phyloP scores from a whole-genome alignment of 305 asterid genomes.

The Fraxinus xanthoxyloides region DNA sequence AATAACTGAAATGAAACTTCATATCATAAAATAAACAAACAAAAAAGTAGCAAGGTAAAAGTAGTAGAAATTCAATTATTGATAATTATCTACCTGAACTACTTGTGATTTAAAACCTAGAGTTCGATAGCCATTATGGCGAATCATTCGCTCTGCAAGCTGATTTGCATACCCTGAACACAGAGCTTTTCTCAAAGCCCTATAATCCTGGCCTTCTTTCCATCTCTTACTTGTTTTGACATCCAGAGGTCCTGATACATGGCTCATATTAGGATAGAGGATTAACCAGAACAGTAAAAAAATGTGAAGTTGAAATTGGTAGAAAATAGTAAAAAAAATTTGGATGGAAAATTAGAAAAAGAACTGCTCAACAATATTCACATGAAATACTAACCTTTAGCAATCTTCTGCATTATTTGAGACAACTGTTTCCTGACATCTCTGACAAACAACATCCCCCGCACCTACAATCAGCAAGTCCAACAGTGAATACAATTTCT shows the following conservation, averaged over 20 bases:
- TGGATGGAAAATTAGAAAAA: not conserved
- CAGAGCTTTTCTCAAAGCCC: conserved; percentile 75
- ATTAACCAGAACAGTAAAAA: not conserved
- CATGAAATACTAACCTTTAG: conserved; percentile 55
- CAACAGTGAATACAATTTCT: conserved; percentile 1
- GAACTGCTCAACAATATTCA: not conserved
- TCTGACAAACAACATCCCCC: conserved; percentile 87
- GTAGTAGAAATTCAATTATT: not conserved
- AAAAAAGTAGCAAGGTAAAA: not conserved
- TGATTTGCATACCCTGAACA: conserved; percentile 87
- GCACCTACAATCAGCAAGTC: conserved; percentile 59
- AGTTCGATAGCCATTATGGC: conserved; percentile 86
- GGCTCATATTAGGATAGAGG: not conserved
- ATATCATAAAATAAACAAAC: not conserved
- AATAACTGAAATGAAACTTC: not conserved
- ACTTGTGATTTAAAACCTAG: conserved; percentile 88
- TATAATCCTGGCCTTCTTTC: conserved; percentile 60
- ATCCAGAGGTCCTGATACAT: conserved; percentile 56
- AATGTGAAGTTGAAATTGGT: not conserved
- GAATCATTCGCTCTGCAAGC: conserved; percentile 93
- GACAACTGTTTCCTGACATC: conserved; percentile 83
- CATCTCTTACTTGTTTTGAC: conserved; percentile 55
- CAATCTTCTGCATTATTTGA: conserved; percentile 89
- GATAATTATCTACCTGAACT: conserved; percentile 64
- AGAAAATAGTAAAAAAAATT: not conserved